Evolutionary conservation across 2,329 filamentous ascomycete genomes (phyloP), one percentile per base, ranked within the genome.

Genomic region (Tolypocladium ovalisporum): DNA sequence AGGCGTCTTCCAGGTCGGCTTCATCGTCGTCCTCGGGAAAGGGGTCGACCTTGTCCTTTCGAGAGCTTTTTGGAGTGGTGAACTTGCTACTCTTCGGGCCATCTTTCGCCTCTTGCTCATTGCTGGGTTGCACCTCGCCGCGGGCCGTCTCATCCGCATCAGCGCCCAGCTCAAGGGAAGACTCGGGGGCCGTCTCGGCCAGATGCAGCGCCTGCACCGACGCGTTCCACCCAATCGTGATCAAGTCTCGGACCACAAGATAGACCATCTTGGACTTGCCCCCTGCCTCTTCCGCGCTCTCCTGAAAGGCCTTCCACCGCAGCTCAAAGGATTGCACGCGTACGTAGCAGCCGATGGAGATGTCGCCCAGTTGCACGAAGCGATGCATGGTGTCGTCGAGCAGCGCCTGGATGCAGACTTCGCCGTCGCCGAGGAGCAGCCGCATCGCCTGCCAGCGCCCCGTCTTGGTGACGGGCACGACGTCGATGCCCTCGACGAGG

Each of bases 361-460:
- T 62, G n/a, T 75, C 71, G 2, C 73, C 74, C 1, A 64, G 65
- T 44, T 79, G 73, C 10, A 81, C 70, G n/a, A 79, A 73, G 4
- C 73, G 70, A 54, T 82, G 79, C 67, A 79, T 71, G 52, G 73
- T 72, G 1, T 72, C 67, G 8, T 68, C 66, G 47, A 82, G 65
- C 9, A 83, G 65, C 0, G 78, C 79, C 64, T 83, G 80, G n/a
- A 83, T 72, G 61, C 77, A 82, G 4, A 81, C 65, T 62, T 77
- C 71, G 1, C 80, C 79, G 60, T 83, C 80, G 40, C 79, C 76
- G 0, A 83, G 72, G 0, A 82, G 56, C 13, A 83, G 61, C 2
- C 79, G 72, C 1, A 81, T 63, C 2, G 71, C 69, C 36, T 78
- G 75, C 72, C 76, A 76, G 65, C 70, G 64, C 19, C 63, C 68